phyloP scores from a whole-genome alignment of 768 basidiomycete genomes.

The Clathrus columnatus region DNA sequence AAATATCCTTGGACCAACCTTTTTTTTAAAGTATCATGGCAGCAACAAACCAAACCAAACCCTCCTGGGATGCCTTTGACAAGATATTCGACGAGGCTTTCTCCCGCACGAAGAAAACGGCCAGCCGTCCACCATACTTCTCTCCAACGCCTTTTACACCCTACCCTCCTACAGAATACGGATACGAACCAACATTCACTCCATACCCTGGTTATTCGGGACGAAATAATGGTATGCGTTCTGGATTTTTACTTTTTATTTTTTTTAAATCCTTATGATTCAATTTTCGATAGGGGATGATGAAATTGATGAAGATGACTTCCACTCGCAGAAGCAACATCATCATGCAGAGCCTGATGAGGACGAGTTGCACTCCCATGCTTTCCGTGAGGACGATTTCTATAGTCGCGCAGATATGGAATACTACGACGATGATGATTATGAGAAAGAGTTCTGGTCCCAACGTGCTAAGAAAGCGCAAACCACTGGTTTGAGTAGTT shows the following conservation, averaged over 20 bases:
- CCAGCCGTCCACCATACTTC: not conserved
- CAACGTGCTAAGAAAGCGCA: not conserved
- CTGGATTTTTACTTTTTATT: not conserved
- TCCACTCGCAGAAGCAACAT: not conserved
- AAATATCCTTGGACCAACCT: not conserved
- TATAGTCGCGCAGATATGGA: not conserved
- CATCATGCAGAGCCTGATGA: not conserved
- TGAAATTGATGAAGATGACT: not conserved
- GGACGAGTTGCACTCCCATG: not conserved
- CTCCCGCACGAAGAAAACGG: constrained; percentile 1
- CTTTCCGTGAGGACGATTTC: not conserved
- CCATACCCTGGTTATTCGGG: not conserved
- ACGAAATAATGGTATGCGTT: not conserved
- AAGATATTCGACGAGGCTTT: constrained; percentile 8
- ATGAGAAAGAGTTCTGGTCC: not conserved
- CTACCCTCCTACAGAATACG: not conserved
- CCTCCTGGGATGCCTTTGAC: constrained; percentile 11
- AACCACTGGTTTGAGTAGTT: not conserved
- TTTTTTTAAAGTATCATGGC: not conserved
- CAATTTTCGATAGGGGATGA: not conserved
- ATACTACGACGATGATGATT: not conserved
- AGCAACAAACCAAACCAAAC: not conserved
- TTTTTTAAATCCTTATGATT: not conserved
- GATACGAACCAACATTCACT: not conserved
- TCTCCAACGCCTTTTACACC: not conserved